phyloP scores from a whole-genome alignment of 192 early-diverging fungal genomes.

The Coemansia sp. region DNA sequence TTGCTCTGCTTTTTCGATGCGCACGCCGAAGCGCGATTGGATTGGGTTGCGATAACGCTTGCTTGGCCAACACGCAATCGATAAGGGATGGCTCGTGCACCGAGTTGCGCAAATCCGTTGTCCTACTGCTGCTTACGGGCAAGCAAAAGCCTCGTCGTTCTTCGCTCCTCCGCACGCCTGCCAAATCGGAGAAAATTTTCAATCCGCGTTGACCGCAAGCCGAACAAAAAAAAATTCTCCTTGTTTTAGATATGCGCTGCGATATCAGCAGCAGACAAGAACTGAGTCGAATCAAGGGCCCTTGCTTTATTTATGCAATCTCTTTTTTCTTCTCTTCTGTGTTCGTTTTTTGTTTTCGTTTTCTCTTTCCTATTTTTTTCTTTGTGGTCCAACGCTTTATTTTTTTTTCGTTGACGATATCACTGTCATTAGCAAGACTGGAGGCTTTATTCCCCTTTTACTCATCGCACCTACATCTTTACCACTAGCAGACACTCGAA shows the following conservation, averaged over 20 bases:
- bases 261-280: background rate
- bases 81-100: conserved; percentile 11
- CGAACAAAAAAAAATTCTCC: conserved; percentile 8
- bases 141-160: background rate
- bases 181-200: background rate
- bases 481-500: conserved; percentile 1
- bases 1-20: background rate
- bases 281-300: background rate
- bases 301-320: background rate
- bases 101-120: conserved; percentile 9
- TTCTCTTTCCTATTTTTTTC: conserved; percentile 5
- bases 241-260: background rate
- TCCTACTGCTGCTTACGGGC: background rate
- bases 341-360: background rate
- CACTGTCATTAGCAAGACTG: background rate
- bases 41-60: background rate
- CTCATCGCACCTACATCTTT: background rate
- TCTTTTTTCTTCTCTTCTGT: background rate
- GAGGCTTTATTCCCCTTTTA: background rate
- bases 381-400: background rate
- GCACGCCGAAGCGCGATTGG: conserved; percentile 2
- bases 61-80: background rate
- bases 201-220: background rate
- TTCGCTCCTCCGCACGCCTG: background rate
- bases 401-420: background rate